A percentile compares a stretch with the other conserved stretches of the same genome.
Evolutionary conservation across 2,329 filamentous ascomycete genomes (phyloP).

Genomic region (Claviceps arundinis): DNA sequence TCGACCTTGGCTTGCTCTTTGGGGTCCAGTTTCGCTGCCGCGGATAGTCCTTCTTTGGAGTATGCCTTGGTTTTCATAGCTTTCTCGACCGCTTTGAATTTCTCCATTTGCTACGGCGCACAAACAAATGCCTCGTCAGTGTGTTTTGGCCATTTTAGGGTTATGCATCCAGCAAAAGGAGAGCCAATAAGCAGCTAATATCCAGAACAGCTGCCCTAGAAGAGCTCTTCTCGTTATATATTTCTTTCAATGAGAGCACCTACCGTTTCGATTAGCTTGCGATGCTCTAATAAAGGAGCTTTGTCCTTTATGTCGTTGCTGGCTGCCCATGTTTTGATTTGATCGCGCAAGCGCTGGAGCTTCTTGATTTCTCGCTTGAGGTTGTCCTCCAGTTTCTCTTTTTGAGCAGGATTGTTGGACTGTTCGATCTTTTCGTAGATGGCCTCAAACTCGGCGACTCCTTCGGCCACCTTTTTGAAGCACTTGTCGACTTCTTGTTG

Average conservation of each 20-base stretch:
- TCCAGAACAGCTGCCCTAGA: not conserved
- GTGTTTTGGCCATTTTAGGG: not conserved
- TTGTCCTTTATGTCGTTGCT: constrained; percentile 99
- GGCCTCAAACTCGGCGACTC: constrained; percentile 78
- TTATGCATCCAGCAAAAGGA: not conserved
- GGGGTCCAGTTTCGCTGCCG: constrained; percentile 87
- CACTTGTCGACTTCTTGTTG: constrained; percentile 98
- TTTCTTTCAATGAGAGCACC: constrained; percentile 19
- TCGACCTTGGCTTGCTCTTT: constrained; percentile 93
- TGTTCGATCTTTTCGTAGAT: constrained; percentile 98
- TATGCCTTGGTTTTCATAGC: constrained; percentile 99
- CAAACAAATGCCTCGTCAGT: not conserved
- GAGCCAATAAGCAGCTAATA: not conserved
- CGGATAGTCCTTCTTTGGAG: constrained; percentile 91
- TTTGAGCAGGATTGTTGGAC: constrained; percentile 83
- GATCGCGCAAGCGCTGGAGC: constrained; percentile 88
- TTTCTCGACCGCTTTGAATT: constrained; percentile 99
- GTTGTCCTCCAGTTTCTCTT: constrained; percentile 96
- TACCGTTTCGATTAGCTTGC: constrained; percentile 96
- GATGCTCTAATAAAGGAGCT: constrained; percentile 81
- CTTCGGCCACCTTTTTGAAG: constrained; percentile 97
- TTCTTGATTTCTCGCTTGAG: constrained; percentile 99
- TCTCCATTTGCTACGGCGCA: constrained; percentile 78
- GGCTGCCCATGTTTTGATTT: constrained; percentile 98
- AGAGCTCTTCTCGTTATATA: not conserved